phyloP scores from a whole-genome alignment of 768 basidiomycete genomes.

The Mycena galopus region DNA sequence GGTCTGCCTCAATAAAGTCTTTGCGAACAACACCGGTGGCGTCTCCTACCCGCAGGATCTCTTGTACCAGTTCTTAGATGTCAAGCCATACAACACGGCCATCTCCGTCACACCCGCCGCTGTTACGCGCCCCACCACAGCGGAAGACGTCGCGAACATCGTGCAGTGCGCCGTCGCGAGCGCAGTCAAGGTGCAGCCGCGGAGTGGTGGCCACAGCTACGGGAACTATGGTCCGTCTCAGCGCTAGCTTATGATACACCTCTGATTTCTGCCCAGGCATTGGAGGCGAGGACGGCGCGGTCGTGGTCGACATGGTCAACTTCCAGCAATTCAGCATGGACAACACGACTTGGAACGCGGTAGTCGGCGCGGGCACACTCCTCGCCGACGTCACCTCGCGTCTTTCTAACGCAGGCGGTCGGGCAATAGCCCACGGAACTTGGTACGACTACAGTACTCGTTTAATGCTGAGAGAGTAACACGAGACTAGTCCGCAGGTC shows the following conservation, averaged over 20 bases:
- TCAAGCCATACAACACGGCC: conserved; percentile 33
- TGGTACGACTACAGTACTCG: no score
- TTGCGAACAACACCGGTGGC: conserved; percentile 16
- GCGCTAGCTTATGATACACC: background rate
- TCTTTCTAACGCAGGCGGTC: conserved; percentile 35
- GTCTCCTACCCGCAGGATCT: conserved; percentile 31
- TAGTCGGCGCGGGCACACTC: conserved; percentile 40
- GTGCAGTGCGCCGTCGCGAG: conserved; percentile 38
- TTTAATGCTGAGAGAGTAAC: no score
- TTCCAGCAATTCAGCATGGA: conserved; percentile 44
- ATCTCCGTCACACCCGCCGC: conserved; percentile 39
- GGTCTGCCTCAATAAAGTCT: conserved; percentile 33
- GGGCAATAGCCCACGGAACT: conserved; percentile 47
- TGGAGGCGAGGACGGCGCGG: conserved; percentile 43
- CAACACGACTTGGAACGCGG: conserved; percentile 41
- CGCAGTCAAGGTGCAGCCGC: conserved; percentile 37
- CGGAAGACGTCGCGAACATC: conserved; percentile 32
- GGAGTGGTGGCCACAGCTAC: conserved; percentile 34
- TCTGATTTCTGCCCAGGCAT: conserved; percentile 33
- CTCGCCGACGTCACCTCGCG: conserved; percentile 40
- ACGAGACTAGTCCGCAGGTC: conserved; percentile 46
- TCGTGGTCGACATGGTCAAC: conserved; percentile 46
- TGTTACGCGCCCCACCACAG: conserved; percentile 36
- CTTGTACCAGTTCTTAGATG: conserved; percentile 25
- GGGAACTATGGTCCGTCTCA: conserved; percentile 27